Evolutionary conservation across 805 yeast species (phyloP), one percentile per base, ranked within the genome.

Genomic region (Komagataella pseudopastoris): DNA sequence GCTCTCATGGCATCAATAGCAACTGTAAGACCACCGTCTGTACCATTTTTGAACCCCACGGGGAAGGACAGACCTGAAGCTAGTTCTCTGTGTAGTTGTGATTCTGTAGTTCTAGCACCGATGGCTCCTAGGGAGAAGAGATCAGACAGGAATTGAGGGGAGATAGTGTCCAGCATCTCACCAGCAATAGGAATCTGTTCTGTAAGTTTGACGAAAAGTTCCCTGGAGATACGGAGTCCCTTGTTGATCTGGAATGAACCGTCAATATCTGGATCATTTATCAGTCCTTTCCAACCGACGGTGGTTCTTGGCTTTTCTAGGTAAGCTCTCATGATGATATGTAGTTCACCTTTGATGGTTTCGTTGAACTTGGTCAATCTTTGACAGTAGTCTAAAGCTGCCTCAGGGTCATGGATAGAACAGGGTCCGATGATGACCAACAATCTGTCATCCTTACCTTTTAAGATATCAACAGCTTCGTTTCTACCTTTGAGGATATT

Each of bases 11-110:
- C 98, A 66, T 90, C 99, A 50, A 93, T 74, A 10, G 99, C 96
- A 55, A 91, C 97, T 53, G 81, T 85, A 55, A 91, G 73, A 50
- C 93, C 77, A 64, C 99, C 99, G 67, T 91, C 99, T 46, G 99
- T 91, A 69, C 98, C 99, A 67, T 91, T 91, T 73, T 91, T 91
- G 85, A 91, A 91, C 50, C 99, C 99, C 53, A 91, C 82, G 53
- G 99, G 99, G 91, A 91, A 91, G n/a, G 96, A 87, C 55, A 93
- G 76, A 51, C 99, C 99, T 6, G 97, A 90, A 18, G 98, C 95
- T 60, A 91, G 80, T 71, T 91, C 99, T 71, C 99, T 84, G 74
- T 91, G 99, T 55, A 91, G 79, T 70, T 91, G 99, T 47, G 97
- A 91, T 72, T 91, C 99, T 49, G 99, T 91, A 53, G 99, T 91